These are phyloP conservation scores for Naegleria lovaniensis DNA, from an alignment of 208 protist species.

Conservation along the genomic window DNA sequence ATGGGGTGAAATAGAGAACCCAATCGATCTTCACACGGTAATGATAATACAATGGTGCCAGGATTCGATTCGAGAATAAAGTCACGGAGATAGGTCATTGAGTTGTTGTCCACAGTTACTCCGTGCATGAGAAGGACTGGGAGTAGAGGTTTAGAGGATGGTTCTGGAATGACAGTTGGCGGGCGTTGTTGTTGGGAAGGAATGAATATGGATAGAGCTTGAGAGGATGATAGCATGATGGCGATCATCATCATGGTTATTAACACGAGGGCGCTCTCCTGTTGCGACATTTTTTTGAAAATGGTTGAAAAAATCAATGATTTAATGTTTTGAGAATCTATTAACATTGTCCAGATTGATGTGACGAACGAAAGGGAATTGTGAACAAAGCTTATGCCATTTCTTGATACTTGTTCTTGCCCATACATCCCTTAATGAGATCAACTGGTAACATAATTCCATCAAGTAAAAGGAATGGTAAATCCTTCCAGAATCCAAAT, in stretches of 20 bases:
- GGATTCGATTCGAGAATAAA: neutral
- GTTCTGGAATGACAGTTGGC: no score
- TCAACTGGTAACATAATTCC: neutral
- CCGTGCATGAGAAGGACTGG: neutral
- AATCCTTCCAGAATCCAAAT: neutral
- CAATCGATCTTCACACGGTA: neutral
- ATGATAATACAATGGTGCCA: neutral
- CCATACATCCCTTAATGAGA: neutral
- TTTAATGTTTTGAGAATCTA: no score
- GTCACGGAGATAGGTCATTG: neutral
- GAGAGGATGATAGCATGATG: no score
- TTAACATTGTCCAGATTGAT: no score
- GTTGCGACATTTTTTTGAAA: no score
- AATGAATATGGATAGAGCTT: no score
- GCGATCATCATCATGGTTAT: no score
- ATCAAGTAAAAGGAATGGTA: slow-evolving; percentile 2
- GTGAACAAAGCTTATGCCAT: neutral
- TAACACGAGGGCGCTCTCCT: no score
- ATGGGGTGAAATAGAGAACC: neutral
- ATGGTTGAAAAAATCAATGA: no score
- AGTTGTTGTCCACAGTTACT: neutral
- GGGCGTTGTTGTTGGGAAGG: no score
- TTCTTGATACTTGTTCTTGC: neutral
- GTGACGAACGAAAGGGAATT: no score
- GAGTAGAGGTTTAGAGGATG: neutral